phyloP scores from a whole-genome alignment of 1,284 basidiomycete species.

The Leccinum solheimii region DNA sequence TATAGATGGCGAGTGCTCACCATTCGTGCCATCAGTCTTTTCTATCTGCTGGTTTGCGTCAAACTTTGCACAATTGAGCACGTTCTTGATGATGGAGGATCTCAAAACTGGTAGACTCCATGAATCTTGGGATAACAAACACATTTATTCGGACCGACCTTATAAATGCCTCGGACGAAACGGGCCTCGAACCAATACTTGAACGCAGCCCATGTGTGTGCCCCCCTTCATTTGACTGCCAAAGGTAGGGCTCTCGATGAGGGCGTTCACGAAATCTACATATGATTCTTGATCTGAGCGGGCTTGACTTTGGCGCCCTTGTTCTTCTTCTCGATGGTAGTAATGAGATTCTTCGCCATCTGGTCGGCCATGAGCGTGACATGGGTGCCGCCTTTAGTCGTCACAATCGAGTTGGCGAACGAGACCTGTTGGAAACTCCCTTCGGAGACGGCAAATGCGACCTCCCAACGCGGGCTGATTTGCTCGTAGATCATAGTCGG shows the following conservation, averaged over 20 bases:
- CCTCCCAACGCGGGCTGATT: constrained; percentile 86
- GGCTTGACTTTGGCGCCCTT: constrained; percentile 92
- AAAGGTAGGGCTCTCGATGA: constrained; percentile 98
- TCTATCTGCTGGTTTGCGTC: no score
- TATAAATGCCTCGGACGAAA: no score
- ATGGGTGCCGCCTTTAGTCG: constrained; percentile 96
- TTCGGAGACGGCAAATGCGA: constrained; percentile 93
- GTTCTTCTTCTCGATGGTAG: constrained; percentile 93
- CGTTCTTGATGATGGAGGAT: no score
- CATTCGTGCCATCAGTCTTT: no score
- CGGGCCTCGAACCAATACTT: no score
- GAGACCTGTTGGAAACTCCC: constrained; percentile 93
- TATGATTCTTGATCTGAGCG: constrained; percentile 94
- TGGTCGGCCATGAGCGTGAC: constrained; percentile 88
- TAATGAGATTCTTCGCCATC: constrained; percentile 81
- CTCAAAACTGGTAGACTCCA: no score
- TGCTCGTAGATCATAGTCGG: constrained; percentile 83
- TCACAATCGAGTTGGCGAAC: constrained; percentile 98
- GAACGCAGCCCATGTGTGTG: no score
- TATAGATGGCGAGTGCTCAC: no score
- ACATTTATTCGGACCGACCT: no score
- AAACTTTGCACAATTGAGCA: no score
- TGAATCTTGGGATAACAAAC: no score
- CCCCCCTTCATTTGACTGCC: constrained; percentile 31
- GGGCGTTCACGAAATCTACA: constrained; percentile 97